Conservation (phyloP, 495 filamentous ascomycete genomes). For the Aspergillus avenaceus region DNA sequence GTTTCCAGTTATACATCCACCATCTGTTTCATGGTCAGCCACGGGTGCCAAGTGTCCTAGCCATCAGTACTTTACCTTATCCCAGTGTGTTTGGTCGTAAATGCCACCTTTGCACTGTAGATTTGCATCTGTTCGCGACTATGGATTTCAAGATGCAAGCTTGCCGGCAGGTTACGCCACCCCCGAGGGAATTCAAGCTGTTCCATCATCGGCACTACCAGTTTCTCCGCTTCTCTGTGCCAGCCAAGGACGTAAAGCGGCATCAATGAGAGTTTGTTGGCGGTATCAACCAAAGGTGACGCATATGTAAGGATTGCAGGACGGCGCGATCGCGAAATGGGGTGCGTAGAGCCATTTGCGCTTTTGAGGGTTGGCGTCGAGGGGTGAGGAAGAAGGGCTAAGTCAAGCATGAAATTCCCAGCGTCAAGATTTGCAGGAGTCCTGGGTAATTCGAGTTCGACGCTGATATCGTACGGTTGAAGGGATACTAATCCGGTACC, state of each 20-base stretch:
- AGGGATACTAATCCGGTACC: constrained; percentile 37
- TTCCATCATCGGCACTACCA: constrained; percentile 73
- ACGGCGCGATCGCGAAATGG: constrained; percentile 48
- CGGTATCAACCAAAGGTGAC: constrained; percentile 53
- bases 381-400: constrained; percentile 54
- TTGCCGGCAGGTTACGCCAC: constrained; percentile 51
- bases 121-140: constrained; percentile 64
- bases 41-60: neutral
- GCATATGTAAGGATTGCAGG: constrained; percentile 65
- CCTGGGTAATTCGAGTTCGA: constrained; percentile 69
- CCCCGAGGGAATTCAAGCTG: constrained; percentile 57
- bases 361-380: constrained; percentile 22
- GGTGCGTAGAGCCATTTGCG: constrained; percentile 19
- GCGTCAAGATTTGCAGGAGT: constrained; percentile 47
- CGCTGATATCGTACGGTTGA: constrained; percentile 62
- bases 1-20: constrained; percentile 78
- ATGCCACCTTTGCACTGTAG: constrained; percentile 62
- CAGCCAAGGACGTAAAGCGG: constrained; percentile 60
- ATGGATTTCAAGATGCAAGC: constrained; percentile 62
- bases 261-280: constrained; percentile 45
- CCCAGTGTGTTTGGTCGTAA: constrained; percentile 70
- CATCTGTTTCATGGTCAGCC: constrained; percentile 42
- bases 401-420: constrained; percentile 93
- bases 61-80: constrained; percentile 45
- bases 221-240: constrained; percentile 45